Conservation (phyloP, 1,139 yeast species). For the Nakaseomyces uthaithaninus region DNA sequence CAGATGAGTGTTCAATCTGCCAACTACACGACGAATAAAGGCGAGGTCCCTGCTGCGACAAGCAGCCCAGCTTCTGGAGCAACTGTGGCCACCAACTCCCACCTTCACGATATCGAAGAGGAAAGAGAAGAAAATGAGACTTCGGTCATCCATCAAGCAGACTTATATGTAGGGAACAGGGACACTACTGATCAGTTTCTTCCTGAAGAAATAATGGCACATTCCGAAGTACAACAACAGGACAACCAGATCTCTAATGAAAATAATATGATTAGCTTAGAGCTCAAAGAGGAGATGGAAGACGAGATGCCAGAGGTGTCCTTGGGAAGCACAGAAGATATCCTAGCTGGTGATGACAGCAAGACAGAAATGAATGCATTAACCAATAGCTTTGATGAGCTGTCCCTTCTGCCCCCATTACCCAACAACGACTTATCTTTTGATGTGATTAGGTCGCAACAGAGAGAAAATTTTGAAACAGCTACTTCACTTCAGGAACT, state of each 20-base stretch:
- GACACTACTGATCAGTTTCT: too few species aligned
- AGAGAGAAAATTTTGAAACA: slow-evolving; percentile 1
- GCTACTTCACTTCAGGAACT: slow-evolving; percentile 4
- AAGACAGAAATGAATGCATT: background rate
- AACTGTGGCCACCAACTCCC: slow-evolving; percentile 1
- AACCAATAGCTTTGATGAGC: slow-evolving; percentile 17
- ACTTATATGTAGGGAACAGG: too few species aligned
- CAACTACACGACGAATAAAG: background rate
- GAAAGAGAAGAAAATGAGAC: slow-evolving; percentile 4
- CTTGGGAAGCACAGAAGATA: background rate
- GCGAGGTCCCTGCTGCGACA: background rate
- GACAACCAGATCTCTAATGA: background rate
- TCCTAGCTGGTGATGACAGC: background rate
- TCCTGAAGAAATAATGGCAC: background rate
- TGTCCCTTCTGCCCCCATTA: slow-evolving; percentile 27
- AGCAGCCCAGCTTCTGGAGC: slow-evolving; percentile 3
- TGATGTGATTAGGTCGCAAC: slow-evolving; percentile 5
- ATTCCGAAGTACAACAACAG: background rate
- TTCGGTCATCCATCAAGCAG: slow-evolving; percentile 2
- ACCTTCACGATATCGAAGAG: slow-evolving; percentile 2
- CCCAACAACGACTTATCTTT: slow-evolving; percentile 15
- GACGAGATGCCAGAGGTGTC: slow-evolving; percentile 2
- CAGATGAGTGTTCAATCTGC: too few species aligned
- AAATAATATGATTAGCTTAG: background rate
- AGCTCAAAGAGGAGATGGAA: background rate